phyloP scores from a whole-genome alignment of 2,329 filamentous ascomycete species.

The Fusarium sp. region DNA sequence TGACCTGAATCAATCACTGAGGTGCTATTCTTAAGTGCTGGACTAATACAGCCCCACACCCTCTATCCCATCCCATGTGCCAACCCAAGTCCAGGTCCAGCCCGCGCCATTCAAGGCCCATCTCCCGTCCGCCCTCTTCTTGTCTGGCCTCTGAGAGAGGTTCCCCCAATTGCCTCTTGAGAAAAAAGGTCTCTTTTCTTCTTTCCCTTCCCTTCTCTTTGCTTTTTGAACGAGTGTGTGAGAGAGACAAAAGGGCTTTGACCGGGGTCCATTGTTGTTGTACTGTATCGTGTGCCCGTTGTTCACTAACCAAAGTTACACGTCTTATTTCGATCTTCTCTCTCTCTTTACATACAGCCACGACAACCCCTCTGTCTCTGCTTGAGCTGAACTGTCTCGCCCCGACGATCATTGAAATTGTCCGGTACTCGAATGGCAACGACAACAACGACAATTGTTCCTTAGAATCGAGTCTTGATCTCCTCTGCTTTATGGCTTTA shows the following conservation, averaged over 20 bases:
- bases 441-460: not conserved
- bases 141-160: not conserved
- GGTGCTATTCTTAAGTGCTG: slow-evolving; percentile 26
- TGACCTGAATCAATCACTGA: slow-evolving; percentile 11
- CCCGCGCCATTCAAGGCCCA: slow-evolving; percentile 18
- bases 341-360: not conserved
- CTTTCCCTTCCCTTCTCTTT: not conserved
- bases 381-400: not conserved
- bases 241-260: slow-evolving; percentile 22
- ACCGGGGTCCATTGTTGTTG: slow-evolving; percentile 10
- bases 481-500: slow-evolving; percentile 29
- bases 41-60: slow-evolving; percentile 23
- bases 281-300: slow-evolving; percentile 9
- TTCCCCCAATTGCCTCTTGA: slow-evolving; percentile 23
- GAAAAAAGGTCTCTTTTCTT: not conserved
- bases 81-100: slow-evolving; percentile 7
- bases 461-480: not conserved
- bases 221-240: slow-evolving; percentile 13
- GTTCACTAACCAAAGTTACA: slow-evolving; percentile 4
- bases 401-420: slow-evolving; percentile 14
- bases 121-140: slow-evolving; percentile 14
- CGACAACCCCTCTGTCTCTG: slow-evolving; percentile 12
- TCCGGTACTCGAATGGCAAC: not conserved
- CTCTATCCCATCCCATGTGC: slow-evolving; percentile 18
- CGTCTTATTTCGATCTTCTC: slow-evolving; percentile 8